Percentiles rank a stretch among this genome's conserved stretches.
Evolutionary conservation across 164 flowering plant species (phyloP).

Genomic region (Cinnamomum micranthum): DNA sequence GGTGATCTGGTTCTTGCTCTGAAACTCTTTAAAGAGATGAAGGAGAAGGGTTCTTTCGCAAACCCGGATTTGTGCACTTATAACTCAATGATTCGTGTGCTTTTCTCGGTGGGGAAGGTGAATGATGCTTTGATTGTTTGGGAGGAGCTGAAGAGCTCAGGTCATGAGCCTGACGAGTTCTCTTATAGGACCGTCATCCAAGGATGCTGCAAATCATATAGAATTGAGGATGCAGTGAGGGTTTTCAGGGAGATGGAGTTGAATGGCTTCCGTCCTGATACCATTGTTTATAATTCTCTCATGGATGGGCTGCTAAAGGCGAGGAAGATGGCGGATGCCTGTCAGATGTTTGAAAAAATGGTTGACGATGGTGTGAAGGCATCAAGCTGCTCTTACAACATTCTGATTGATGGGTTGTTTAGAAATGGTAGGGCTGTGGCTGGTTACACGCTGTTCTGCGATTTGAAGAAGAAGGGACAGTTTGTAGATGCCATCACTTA

Average conservation of each 20-base stretch:
- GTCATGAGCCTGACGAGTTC: conserved; percentile 70
- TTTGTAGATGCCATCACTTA: conserved; percentile 79
- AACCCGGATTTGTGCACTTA: conserved; percentile 84
- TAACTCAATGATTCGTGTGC: conserved; percentile 68
- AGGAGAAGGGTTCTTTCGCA: conserved; percentile 30
- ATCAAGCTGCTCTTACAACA: conserved; percentile 77
- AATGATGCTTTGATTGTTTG: conserved; percentile 70
- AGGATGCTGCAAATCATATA: conserved; percentile 67
- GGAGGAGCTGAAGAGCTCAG: conserved; percentile 81
- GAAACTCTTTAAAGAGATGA: conserved; percentile 78
- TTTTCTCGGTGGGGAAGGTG: conserved; percentile 69
- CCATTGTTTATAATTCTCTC: conserved; percentile 70
- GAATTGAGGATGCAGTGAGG: conserved; percentile 58
- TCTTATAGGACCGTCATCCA: conserved; percentile 72
- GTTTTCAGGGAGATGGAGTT: conserved; percentile 77
- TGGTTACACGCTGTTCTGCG: conserved; percentile 68
- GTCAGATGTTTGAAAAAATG: conserved; percentile 86
- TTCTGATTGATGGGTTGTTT: conserved; percentile 80
- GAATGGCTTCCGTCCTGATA: conserved; percentile 53
- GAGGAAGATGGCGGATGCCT: conserved; percentile 67
- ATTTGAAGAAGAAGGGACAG: conserved; percentile 82
- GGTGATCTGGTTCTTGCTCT: conserved; percentile 63
- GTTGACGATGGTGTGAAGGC: conserved; percentile 68
- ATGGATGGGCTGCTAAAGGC: conserved; percentile 79
- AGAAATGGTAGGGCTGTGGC: conserved; percentile 80